phyloP scores from a whole-genome alignment of 768 basidiomycete genomes.

The Lyophyllum semitale region DNA sequence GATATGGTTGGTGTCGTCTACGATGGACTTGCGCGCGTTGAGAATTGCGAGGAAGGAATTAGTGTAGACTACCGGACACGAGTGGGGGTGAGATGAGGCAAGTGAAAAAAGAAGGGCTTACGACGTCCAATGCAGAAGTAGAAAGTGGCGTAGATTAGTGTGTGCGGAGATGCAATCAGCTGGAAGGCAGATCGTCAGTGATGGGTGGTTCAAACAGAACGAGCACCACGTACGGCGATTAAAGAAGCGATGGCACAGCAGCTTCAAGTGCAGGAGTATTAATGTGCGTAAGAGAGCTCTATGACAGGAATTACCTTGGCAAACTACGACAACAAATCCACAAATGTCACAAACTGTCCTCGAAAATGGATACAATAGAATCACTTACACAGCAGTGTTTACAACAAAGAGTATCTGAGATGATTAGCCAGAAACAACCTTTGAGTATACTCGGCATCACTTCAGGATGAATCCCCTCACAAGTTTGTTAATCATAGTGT shows the following conservation, averaged over 20 bases:
- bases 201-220: not conserved
- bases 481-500: constrained; percentile 52
- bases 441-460: not conserved
- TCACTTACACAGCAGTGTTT: constrained; percentile 48
- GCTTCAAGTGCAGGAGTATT: constrained; percentile 20
- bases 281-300: not conserved
- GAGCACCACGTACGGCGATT: constrained; percentile 34
- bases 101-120: constrained; percentile 23
- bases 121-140: constrained; percentile 55
- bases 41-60: constrained; percentile 56
- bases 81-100: not conserved
- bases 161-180: constrained; percentile 40
- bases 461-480: constrained; percentile 23
- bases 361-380: not conserved
- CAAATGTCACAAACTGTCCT: constrained; percentile 8
- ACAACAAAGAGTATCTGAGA: constrained; percentile 53
- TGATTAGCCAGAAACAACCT: not conserved
- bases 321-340: constrained; percentile 24
- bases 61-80: constrained; percentile 39
- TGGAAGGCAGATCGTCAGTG: constrained; percentile 8
- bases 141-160: constrained; percentile 51
- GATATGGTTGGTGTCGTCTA: constrained; percentile 32
- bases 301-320: constrained; percentile 31
- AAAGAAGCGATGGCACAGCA: constrained; percentile 50
- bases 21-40: constrained; percentile 44